phyloP scores from a whole-genome alignment of 2,329 filamentous ascomycete species.

The Polychaeton citri region DNA sequence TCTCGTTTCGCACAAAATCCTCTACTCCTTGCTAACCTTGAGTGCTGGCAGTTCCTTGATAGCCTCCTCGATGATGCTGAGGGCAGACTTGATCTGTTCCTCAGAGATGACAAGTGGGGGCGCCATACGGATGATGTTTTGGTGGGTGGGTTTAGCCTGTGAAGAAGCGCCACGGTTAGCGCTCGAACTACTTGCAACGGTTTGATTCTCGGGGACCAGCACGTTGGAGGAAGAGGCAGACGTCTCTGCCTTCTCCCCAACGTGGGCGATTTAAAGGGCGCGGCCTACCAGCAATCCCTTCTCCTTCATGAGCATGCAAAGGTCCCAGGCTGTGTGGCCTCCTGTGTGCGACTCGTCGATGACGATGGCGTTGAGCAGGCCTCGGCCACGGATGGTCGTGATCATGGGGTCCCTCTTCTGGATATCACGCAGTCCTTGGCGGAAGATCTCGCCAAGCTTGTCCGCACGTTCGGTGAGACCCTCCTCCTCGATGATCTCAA shows the following conservation, averaged over 20 bases:
- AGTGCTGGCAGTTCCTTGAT: conserved; percentile 61
- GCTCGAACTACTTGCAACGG: conserved; percentile 62
- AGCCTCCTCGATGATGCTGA: conserved; percentile 69
- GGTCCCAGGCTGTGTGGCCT: conserved; percentile 85
- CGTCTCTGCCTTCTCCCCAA: conserved; percentile 5
- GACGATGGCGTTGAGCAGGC: conserved; percentile 86
- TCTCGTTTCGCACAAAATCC: no score
- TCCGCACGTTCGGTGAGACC: conserved; percentile 74
- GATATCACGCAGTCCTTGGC: conserved; percentile 61
- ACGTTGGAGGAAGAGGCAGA: conserved; percentile 29
- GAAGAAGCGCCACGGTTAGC: conserved; percentile 9
- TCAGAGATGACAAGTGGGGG: conserved; percentile 91
- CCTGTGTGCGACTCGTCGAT: conserved; percentile 81
- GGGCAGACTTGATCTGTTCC: conserved; percentile 62
- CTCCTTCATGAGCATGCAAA: conserved; percentile 88
- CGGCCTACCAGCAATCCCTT: conserved; percentile 71
- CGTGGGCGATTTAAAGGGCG: conserved; percentile 28
- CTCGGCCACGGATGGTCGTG: conserved; percentile 75
- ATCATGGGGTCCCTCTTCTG: conserved; percentile 58
- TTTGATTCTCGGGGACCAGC: conserved; percentile 92
- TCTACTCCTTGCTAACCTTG: conserved; percentile 40
- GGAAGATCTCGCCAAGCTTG: conserved; percentile 67
- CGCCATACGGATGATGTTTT: conserved; percentile 97
- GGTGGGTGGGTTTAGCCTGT: conserved; percentile 94
- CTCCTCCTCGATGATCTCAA: conserved; percentile 90